These are phyloP conservation scores for Flaveria sonorensis DNA, from an alignment of 129 eudicot species.

Conservation along the genomic window DNA sequence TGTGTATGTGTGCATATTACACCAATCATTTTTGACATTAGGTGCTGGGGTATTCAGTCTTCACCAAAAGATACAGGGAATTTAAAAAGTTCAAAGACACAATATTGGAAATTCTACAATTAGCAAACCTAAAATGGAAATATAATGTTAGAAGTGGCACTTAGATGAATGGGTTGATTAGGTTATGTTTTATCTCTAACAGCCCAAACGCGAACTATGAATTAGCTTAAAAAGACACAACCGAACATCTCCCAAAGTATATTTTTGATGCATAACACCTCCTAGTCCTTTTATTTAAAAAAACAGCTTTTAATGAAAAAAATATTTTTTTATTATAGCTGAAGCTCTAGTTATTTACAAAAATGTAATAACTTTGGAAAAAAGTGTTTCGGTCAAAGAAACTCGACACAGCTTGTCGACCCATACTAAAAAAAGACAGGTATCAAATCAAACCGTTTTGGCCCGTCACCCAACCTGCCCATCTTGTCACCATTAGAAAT, in stretches of 20 bases:
- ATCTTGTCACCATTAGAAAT: conserved; percentile 1
- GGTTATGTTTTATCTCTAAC: not conserved
- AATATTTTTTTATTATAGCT: not conserved
- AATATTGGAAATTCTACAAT: conserved; percentile 12
- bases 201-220: not conserved
- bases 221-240: not conserved
- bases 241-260: not conserved
- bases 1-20: not conserved
- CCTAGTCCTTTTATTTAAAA: not conserved
- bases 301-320: not conserved
- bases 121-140: not conserved
- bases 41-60: not conserved
- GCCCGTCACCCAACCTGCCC: conserved; percentile 15
- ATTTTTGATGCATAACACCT: not conserved
- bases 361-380: not conserved
- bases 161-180: not conserved
- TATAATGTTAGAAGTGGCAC: not conserved
- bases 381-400: not conserved
- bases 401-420: not conserved
- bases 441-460: conserved; percentile 1
- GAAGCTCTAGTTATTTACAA: not conserved
- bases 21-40: not conserved
- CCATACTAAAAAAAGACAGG: not conserved
- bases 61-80: not conserved
- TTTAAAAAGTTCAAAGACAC: not conserved